These are phyloP conservation scores for Rhizopogon rudus DNA, from an alignment of 768 basidiomycete species.

Conservation along the genomic window DNA sequence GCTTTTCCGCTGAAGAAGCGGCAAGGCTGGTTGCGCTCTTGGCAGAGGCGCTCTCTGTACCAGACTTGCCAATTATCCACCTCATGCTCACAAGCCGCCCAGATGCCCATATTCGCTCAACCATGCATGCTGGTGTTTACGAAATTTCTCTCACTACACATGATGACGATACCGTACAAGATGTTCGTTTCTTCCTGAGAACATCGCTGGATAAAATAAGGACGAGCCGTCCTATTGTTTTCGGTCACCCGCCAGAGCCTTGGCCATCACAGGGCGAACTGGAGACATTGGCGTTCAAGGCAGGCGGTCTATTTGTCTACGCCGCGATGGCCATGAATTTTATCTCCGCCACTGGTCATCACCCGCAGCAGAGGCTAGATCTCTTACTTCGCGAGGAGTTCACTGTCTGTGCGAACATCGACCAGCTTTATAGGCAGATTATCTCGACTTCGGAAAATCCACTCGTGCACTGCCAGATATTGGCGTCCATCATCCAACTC, in stretches of 20 bases:
- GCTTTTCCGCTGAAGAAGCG: constrained; percentile 4
- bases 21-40: constrained; percentile 7
- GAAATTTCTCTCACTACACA: not conserved
- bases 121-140: constrained; percentile 3
- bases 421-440: not conserved
- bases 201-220: constrained; percentile 9
- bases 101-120: not conserved
- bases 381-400: not conserved
- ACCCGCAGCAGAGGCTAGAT: not conserved
- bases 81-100: not conserved
- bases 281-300: constrained; percentile 6
- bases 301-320: constrained; percentile 11
- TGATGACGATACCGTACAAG: constrained; percentile 4
- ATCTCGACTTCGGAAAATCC: not conserved
- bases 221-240: not conserved
- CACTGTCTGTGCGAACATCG: not conserved
- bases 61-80: not conserved
- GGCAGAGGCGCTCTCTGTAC: constrained; percentile 4
- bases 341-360: not conserved
- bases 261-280: constrained; percentile 13
- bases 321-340: constrained; percentile 13
- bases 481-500: not conserved
- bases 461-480: not conserved
- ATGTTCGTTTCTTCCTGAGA: constrained; percentile 9
- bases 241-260: not conserved